phyloP scores from a whole-genome alignment of 176 grass and related monocot species.

The Alloteropsis semialata region DNA sequence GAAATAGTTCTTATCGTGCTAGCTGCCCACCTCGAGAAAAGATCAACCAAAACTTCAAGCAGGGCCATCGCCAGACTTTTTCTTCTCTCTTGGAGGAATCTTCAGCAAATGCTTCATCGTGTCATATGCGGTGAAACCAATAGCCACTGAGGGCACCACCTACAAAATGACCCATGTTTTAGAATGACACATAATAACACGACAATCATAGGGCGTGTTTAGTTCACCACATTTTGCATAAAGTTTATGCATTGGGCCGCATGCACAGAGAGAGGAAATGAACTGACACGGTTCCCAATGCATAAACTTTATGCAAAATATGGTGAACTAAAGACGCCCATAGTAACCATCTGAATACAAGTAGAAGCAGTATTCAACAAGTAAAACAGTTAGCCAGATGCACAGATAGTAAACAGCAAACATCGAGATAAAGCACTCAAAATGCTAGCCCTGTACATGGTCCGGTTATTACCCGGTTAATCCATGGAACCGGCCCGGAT shows the following conservation, averaged over 20 bases:
- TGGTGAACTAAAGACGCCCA: too few relatives aligned
- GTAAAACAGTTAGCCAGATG: neutral
- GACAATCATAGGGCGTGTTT: too few relatives aligned
- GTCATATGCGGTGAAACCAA: slow-evolving; percentile 79
- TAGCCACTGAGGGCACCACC: slow-evolving; percentile 75
- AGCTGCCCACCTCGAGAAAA: neutral
- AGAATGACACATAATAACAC: neutral
- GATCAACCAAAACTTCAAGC: slow-evolving; percentile 28
- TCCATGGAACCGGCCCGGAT: too few relatives aligned
- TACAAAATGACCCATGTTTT: slow-evolving; percentile 21
- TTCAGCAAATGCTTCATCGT: slow-evolving; percentile 63
- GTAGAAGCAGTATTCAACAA: neutral
- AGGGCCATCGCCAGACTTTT: slow-evolving; percentile 27
- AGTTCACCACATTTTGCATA: too few relatives aligned
- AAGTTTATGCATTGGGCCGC: too few relatives aligned
- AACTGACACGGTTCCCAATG: too few relatives aligned
- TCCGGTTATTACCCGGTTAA: too few relatives aligned
- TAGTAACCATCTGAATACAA: neutral
- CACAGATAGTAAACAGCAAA: neutral
- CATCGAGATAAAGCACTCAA: neutral
- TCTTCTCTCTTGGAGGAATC: slow-evolving; percentile 59
- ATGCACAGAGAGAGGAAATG: too few relatives aligned
- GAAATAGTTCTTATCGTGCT: neutral
- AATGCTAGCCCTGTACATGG: too few relatives aligned
- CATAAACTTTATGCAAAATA: too few relatives aligned